phyloP scores from a whole-genome alignment of 1,139 yeast genomes.

The Hemisphaericaspora subhashii region DNA sequence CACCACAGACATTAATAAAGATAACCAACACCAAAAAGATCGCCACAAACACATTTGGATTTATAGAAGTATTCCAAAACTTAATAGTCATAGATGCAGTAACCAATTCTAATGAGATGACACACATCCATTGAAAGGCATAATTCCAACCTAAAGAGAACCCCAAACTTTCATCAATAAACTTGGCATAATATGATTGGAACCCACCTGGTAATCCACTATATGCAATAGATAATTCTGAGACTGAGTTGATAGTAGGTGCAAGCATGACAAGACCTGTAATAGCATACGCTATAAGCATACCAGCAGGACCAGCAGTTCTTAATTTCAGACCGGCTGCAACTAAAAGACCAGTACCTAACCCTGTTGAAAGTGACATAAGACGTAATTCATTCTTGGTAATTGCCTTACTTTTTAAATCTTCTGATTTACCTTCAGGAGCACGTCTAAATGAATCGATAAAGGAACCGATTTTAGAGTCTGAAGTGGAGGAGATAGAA shows the following conservation, averaged over 20 bases:
- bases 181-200: constrained; percentile 39
- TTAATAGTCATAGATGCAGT: constrained; percentile 39
- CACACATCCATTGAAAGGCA: constrained; percentile 41
- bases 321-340: constrained; percentile 35
- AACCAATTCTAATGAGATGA: constrained; percentile 40
- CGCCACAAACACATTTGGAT: constrained; percentile 33
- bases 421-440: constrained; percentile 8
- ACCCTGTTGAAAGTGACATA: constrained; percentile 44
- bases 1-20: constrained; percentile 32
- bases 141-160: constrained; percentile 45
- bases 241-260: constrained; percentile 33
- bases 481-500: not conserved
- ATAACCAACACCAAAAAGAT: constrained; percentile 30
- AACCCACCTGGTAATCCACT: constrained; percentile 40
- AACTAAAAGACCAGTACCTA: constrained; percentile 45
- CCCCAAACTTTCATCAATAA: constrained; percentile 39
- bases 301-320: constrained; percentile 39
- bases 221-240: constrained; percentile 39
- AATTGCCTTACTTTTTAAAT: constrained; percentile 9
- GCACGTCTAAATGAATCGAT: constrained; percentile 12
- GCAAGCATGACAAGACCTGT: constrained; percentile 32
- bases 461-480: not conserved
- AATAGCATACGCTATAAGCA: constrained; percentile 34
- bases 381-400: constrained; percentile 37
- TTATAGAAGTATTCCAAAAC: constrained; percentile 28